These are phyloP conservation scores for Rubus parviflorus DNA, from an alignment of 306 rosid species.

Conservation along the genomic window DNA sequence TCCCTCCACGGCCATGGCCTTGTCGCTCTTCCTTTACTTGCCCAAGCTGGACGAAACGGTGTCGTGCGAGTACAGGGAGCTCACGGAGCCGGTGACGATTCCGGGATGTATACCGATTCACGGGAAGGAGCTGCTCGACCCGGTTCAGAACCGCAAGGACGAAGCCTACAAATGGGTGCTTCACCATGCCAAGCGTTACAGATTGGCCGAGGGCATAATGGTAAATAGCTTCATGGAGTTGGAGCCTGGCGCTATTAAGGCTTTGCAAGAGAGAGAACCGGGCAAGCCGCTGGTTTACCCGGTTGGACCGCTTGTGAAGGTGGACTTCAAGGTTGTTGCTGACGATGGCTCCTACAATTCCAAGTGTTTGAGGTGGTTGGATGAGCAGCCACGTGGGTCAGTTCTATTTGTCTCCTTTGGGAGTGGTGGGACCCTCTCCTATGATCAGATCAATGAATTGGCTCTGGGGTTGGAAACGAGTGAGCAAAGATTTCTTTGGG, in stretches of 20 bases:
- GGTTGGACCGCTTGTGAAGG: constrained; percentile 53
- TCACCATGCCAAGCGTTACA: constrained; percentile 41
- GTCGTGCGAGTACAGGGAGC: constrained; percentile 46
- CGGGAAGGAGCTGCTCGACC: constrained; percentile 51
- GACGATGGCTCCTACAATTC: constrained; percentile 12
- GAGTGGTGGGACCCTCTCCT: constrained; percentile 47
- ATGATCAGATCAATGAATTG: constrained; percentile 33
- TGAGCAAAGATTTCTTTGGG: constrained; percentile 47
- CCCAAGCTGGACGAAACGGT: constrained; percentile 44
- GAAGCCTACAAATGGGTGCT: constrained; percentile 57
- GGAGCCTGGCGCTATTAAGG: constrained; percentile 46
- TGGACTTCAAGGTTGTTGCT: constrained; percentile 7
- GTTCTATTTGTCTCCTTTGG: constrained; percentile 46
- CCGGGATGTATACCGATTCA: constrained; percentile 65
- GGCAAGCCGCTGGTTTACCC: constrained; percentile 53
- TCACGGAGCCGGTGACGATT: constrained; percentile 41
- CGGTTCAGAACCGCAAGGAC: constrained; percentile 54
- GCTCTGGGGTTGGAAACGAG: constrained; percentile 48
- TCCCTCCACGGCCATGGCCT: constrained; percentile 46
- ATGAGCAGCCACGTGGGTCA: constrained; percentile 44
- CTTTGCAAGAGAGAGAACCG: constrained; percentile 29
- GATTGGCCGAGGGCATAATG: constrained; percentile 48
- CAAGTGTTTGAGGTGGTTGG: constrained; percentile 45
- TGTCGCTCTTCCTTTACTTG: constrained; percentile 42
- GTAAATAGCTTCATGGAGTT: constrained; percentile 58